Evolutionary conservation across 192 early-diverging fungal genomes (phyloP).

Genomic region (Dissophora globulifera): DNA sequence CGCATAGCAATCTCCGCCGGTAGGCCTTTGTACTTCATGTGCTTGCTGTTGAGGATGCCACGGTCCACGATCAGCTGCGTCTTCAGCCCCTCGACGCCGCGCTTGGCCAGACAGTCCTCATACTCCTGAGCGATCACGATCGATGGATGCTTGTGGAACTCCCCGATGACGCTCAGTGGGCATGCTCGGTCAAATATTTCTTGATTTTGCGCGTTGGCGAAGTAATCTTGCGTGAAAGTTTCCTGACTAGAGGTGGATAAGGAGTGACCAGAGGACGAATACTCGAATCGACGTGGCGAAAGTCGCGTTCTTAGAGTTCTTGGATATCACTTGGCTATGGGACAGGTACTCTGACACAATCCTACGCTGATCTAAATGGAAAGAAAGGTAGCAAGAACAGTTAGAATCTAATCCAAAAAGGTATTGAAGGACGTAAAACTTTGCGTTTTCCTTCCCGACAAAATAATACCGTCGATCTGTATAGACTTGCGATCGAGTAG

Average conservation of each 20-base stretch:
- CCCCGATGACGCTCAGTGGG: no score
- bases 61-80: background rate
- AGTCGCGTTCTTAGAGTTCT: background rate
- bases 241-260: no score
- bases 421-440: background rate
- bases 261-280: no score
- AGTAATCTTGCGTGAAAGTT: no score
- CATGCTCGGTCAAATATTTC: no score
- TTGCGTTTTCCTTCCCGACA: background rate
- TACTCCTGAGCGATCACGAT: no score
- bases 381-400: background rate
- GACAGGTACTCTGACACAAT: background rate
- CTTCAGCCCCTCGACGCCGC: no score
- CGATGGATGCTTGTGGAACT: no score
- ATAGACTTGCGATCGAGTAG: background rate
- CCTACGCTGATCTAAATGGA: background rate
- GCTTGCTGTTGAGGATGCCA: background rate
- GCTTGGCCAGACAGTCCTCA: no score
- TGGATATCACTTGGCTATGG: background rate
- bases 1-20: background rate
- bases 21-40: background rate
- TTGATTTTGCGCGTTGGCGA: no score
- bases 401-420: background rate
- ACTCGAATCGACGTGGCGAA: background rate
- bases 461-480: background rate